phyloP scores from a whole-genome alignment of 768 basidiomycete genomes.

The Neoboletus brunneissimus region DNA sequence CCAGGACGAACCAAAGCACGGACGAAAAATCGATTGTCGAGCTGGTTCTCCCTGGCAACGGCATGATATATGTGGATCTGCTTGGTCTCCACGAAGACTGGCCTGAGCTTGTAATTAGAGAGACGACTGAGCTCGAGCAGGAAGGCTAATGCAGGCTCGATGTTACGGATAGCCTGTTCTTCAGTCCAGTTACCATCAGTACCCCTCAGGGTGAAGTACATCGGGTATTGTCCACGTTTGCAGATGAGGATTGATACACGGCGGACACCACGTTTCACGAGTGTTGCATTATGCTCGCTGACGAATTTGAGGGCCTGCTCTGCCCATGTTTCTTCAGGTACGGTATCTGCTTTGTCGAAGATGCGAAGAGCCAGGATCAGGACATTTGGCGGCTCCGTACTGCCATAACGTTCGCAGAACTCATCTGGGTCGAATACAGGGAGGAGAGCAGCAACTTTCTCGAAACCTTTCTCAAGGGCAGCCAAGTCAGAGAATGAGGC shows the following conservation, averaged over 20 bases:
- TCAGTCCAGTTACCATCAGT: conserved; percentile 77
- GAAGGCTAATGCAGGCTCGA: conserved; percentile 96
- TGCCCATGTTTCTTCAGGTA: conserved; percentile 74
- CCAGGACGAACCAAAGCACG: no score
- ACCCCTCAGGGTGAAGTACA: conserved; percentile 89
- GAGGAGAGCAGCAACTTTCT: conserved; percentile 66
- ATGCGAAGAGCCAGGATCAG: conserved; percentile 91
- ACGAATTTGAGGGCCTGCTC: conserved; percentile 67
- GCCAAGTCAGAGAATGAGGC: conserved; percentile 81
- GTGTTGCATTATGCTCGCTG: conserved; percentile 60
- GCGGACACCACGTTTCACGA: conserved; percentile 78
- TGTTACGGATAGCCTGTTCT: conserved; percentile 95
- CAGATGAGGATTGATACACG: conserved; percentile 92
- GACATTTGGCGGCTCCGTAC: conserved; percentile 83
- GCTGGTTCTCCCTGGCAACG: conserved; percentile 90
- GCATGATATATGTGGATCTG: conserved; percentile 99
- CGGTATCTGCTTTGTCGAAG: conserved; percentile 77
- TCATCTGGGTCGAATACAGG: conserved; percentile 73
- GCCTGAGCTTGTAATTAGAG: conserved; percentile 93
- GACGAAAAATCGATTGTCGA: conserved; percentile 98
- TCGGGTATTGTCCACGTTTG: conserved; percentile 86
- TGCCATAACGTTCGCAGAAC: conserved; percentile 72
- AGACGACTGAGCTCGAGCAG: conserved; percentile 96
- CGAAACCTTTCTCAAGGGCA: conserved; percentile 69
- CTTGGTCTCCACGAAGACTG: conserved; percentile 95